Evolutionary conservation across 495 filamentous ascomycete genomes (phyloP).

Genomic region (Penicillium crystallinum): DNA sequence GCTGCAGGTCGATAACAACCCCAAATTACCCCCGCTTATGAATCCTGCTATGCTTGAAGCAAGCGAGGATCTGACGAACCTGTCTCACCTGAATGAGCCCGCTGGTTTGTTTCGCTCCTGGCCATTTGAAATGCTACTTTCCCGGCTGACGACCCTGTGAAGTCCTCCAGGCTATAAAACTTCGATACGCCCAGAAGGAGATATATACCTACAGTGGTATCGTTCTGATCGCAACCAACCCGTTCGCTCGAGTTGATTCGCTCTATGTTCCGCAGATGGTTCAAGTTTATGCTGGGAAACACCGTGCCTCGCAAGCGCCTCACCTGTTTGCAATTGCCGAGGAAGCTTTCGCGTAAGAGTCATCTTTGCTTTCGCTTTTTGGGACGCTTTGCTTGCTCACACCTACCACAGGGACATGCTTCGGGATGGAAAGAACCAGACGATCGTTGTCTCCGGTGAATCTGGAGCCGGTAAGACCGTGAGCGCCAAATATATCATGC

Average conservation of each 20-base stretch:
- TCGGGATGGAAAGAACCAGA: slow-evolving; percentile 92
- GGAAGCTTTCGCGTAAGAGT: slow-evolving; percentile 89
- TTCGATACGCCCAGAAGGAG: slow-evolving; percentile 97
- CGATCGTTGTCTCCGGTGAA: slow-evolving; percentile 96
- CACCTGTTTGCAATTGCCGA: slow-evolving; percentile 99
- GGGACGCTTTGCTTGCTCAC: neutral
- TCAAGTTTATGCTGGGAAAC: slow-evolving; percentile 96
- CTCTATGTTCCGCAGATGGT: slow-evolving; percentile 99
- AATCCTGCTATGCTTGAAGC: slow-evolving; percentile 98
- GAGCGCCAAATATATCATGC: slow-evolving; percentile 99
- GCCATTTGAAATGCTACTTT: neutral
- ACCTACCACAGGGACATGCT: slow-evolving; percentile 76
- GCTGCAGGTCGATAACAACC: slow-evolving; percentile 68
- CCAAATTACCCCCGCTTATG: slow-evolving; percentile 83
- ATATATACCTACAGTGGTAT: slow-evolving; percentile 99
- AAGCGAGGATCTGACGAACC: slow-evolving; percentile 94
- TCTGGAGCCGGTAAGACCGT: slow-evolving; percentile 98
- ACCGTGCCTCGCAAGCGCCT: slow-evolving; percentile 90
- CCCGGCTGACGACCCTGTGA: slow-evolving; percentile 32
- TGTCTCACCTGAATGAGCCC: slow-evolving; percentile 97
- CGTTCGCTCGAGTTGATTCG: slow-evolving; percentile 95
- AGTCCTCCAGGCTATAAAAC: slow-evolving; percentile 96
- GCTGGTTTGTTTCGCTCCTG: slow-evolving; percentile 60
- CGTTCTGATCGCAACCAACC: slow-evolving; percentile 97
- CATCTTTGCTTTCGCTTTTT: neutral